Percentiles rank a stretch among this genome's conserved stretches.
Evolutionary conservation across 179 eudicot genomes (phyloP).

Genomic region (Silene vulgaris): DNA sequence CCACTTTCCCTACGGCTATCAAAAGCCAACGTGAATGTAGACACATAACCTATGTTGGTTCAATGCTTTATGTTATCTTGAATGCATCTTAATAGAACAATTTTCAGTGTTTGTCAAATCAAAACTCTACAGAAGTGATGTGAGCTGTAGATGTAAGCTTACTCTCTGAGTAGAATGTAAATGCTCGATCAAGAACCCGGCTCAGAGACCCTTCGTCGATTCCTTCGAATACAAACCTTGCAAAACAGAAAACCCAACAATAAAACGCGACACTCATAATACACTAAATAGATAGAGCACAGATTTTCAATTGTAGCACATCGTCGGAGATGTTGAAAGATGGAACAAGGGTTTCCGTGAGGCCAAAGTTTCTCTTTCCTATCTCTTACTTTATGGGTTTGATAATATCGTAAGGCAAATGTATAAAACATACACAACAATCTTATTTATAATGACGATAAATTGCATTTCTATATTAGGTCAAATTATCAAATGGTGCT

Average conservation of each 20-base stretch:
- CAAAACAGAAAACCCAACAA: conserved; percentile 4
- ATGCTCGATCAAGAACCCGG: conserved; percentile 64
- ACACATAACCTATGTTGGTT: not conserved
- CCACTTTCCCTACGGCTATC: not conserved
- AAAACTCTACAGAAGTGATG: conserved; percentile 8
- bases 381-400: too few relatives aligned
- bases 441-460: too few relatives aligned
- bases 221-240: conserved; percentile 79
- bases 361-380: too few relatives aligned
- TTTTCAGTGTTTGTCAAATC: not conserved
- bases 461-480: too few relatives aligned
- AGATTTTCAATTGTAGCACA: not conserved
- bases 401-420: too few relatives aligned
- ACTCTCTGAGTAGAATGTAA: conserved; percentile 56
- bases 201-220: conserved; percentile 72
- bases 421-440: too few relatives aligned
- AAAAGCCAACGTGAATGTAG: not conserved
- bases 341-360: too few relatives aligned
- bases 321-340: too few relatives aligned
- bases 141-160: conserved; percentile 27
- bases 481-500: too few relatives aligned
- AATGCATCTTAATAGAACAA: not conserved
- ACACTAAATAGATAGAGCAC: not conserved
- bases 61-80: too few relatives aligned
- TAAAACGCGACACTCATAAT: not conserved